phyloP scores from a whole-genome alignment of 306 rosid species.

The Psophocarpus tetragonolobus region DNA sequence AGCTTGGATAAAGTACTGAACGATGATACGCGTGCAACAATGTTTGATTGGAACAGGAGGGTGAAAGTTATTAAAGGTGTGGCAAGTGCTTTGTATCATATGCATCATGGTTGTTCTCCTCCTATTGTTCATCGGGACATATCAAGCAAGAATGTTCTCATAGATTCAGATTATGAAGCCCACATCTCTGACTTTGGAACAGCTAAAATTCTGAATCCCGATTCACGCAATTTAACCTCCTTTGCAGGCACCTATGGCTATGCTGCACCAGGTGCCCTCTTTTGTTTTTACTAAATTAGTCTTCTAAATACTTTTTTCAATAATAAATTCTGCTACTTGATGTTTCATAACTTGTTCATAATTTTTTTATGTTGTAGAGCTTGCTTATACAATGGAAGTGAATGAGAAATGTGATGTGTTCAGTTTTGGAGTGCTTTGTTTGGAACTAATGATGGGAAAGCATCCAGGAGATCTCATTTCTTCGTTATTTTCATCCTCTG shows the following conservation, averaged over 20 bases:
- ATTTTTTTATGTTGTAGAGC: not conserved
- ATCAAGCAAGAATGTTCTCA: slow-evolving; percentile 7
- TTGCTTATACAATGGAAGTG: not conserved
- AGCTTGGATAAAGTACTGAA: slow-evolving; percentile 2
- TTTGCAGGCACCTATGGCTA: slow-evolving; percentile 5
- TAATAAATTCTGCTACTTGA: not conserved
- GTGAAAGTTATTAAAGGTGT: slow-evolving; percentile 13
- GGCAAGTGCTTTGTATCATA: not conserved
- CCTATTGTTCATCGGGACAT: slow-evolving; percentile 15
- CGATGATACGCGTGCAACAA: not conserved
- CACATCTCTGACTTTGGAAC: not conserved
- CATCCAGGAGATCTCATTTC: slow-evolving; percentile 9
- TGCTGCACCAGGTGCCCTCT: not conserved
- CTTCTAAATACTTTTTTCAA: not conserved
- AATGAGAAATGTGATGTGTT: slow-evolving; percentile 4
- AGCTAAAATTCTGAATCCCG: not conserved
- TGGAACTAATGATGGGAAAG: slow-evolving; percentile 6
- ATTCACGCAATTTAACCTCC: not conserved
- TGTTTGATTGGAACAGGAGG: slow-evolving; percentile 11
- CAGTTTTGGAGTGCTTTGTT: not conserved
- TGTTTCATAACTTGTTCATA: not conserved
- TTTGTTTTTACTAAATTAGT: not conserved
- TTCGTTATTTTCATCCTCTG: not conserved
- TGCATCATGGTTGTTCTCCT: not conserved
- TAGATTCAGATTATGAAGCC: not conserved